These are phyloP conservation scores for Rhizophora apiculata DNA, from an alignment of 345 rosid species.

Conservation along the genomic window DNA sequence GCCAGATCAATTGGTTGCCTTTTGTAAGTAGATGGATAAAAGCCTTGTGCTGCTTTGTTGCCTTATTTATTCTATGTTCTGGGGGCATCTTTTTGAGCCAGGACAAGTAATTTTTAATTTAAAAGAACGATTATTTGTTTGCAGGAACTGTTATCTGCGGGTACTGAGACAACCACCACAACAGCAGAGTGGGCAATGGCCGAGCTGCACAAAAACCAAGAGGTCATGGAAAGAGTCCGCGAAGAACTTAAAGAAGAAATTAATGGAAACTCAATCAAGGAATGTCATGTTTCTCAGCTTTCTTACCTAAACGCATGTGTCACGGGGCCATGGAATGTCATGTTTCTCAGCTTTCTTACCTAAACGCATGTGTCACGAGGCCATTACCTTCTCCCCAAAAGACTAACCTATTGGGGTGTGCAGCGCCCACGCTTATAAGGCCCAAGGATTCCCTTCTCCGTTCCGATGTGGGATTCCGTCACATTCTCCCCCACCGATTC, in stretches of 20 bases:
- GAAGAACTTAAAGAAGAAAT: conserved; percentile 11
- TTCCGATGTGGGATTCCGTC: too few relatives aligned
- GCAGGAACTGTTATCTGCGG: conserved; percentile 12
- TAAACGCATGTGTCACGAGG: too few relatives aligned
- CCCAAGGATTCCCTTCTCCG: too few relatives aligned
- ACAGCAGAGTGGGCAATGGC: conserved; percentile 15
- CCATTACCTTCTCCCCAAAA: too few relatives aligned
- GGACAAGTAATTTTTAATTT: too few relatives aligned
- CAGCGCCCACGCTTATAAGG: too few relatives aligned
- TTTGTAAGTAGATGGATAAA: not conserved
- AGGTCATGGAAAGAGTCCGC: not conserved
- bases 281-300: conserved; percentile 3
- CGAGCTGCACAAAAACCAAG: conserved; percentile 8
- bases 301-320: conserved; percentile 14
- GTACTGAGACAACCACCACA: conserved; percentile 9
- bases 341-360: too few relatives aligned
- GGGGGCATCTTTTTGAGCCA: not conserved
- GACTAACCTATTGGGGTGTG: too few relatives aligned
- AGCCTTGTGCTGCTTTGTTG: not conserved
- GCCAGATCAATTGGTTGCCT: conserved; percentile 18
- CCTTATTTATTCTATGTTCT: not conserved
- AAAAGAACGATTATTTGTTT: not conserved
- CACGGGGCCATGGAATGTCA: too few relatives aligned
- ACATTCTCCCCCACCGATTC: too few relatives aligned
- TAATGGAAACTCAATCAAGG: not conserved